phyloP scores from a whole-genome alignment of 2,329 filamentous ascomycete species.

The Fusarium cicatricum region DNA sequence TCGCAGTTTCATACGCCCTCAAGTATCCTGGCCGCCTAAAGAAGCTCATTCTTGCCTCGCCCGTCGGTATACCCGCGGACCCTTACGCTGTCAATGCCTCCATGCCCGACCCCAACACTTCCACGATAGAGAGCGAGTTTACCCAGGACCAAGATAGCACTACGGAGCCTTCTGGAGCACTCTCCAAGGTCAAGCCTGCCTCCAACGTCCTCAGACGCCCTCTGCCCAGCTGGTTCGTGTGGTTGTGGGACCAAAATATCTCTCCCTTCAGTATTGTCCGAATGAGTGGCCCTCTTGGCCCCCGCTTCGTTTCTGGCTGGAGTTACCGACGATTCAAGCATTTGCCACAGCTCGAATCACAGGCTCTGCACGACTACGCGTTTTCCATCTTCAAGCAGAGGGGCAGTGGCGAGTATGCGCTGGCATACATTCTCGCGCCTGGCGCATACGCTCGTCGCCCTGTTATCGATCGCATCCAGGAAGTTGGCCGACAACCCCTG shows the following conservation, averaged over 20 bases:
- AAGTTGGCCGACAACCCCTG: slow-evolving; percentile 78
- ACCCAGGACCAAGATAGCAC: slow-evolving; percentile 73
- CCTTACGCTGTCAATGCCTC: slow-evolving; percentile 85
- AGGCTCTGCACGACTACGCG: slow-evolving; percentile 89
- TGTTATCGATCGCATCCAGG: slow-evolving; percentile 85
- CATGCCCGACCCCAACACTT: slow-evolving; percentile 79
- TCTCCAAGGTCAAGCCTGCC: slow-evolving; percentile 46
- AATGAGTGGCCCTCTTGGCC: slow-evolving; percentile 87
- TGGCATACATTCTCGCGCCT: slow-evolving; percentile 91
- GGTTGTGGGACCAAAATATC: slow-evolving; percentile 96
- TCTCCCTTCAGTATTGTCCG: slow-evolving; percentile 93
- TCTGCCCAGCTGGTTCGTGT: slow-evolving; percentile 85
- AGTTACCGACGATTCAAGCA: slow-evolving; percentile 92
- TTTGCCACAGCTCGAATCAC: slow-evolving; percentile 79
- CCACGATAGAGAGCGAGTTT: slow-evolving; percentile 80
- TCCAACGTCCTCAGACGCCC: slow-evolving; percentile 57
- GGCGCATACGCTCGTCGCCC: slow-evolving; percentile 91
- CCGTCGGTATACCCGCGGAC: slow-evolving; percentile 93
- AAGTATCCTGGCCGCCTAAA: slow-evolving; percentile 96
- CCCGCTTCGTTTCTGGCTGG: slow-evolving; percentile 93
- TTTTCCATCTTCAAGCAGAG: slow-evolving; percentile 94
- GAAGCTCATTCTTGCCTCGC: slow-evolving; percentile 94
- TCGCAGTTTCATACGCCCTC: slow-evolving; percentile 92
- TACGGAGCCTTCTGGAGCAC: slow-evolving; percentile 49
- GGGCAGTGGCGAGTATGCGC: slow-evolving; percentile 91